phyloP scores from a whole-genome alignment of 805 yeast species.

The Saccharomycodes ludwigii region DNA sequence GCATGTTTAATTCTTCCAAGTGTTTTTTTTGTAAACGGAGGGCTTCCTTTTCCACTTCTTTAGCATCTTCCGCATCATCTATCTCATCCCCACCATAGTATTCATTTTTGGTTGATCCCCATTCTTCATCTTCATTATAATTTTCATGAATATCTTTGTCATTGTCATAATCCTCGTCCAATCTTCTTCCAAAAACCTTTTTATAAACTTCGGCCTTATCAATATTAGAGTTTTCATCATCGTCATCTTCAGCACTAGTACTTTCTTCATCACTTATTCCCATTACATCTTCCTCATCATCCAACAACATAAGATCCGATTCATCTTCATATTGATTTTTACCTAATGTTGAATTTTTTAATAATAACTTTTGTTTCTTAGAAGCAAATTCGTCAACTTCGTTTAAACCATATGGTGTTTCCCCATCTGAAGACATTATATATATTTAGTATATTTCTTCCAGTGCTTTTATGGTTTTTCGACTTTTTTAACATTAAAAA shows the following conservation, averaged over 20 bases:
- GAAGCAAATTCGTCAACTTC: conserved; percentile 62
- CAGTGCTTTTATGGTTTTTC: neutral
- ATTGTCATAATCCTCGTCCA: conserved; percentile 16
- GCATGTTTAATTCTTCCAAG: conserved; percentile 61
- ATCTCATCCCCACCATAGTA: conserved; percentile 43
- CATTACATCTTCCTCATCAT: conserved; percentile 34
- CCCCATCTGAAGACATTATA: conserved; percentile 9
- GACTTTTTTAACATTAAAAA: neutral
- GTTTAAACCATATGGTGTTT: conserved; percentile 36
- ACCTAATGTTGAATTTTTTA: conserved; percentile 43
- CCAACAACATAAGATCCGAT: conserved; percentile 38
- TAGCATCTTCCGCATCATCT: conserved; percentile 59
- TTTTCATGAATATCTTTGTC: conserved; percentile 18
- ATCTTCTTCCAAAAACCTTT: conserved; percentile 23
- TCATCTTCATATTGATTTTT: conserved; percentile 30
- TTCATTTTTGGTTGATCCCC: conserved; percentile 33
- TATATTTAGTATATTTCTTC: neutral
- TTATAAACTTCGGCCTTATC: conserved; percentile 28
- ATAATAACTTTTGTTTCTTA: conserved; percentile 41
- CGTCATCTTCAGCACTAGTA: conserved; percentile 18
- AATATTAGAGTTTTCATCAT: conserved; percentile 18
- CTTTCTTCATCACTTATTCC: conserved; percentile 20
- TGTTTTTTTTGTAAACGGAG: conserved; percentile 73
- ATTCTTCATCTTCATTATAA: conserved; percentile 20
- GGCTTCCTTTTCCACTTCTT: conserved; percentile 79